Conservation (phyloP, 305 asterid genomes). For the Fraxinus baroniana region DNA sequence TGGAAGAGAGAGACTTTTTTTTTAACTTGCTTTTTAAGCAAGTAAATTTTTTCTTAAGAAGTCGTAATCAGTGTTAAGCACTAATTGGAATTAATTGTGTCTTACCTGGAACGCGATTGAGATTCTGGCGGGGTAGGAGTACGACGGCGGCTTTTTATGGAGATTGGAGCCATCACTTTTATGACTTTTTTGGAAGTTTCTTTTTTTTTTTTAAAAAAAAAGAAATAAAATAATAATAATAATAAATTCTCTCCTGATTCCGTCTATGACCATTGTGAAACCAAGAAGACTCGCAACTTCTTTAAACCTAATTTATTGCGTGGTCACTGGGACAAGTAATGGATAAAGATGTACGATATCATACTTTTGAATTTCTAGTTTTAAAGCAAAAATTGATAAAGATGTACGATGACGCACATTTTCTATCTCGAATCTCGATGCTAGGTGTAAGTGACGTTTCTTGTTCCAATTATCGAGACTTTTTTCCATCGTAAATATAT, state of each 20-base stretch:
- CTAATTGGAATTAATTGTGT: not conserved
- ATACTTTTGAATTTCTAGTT: too few relatives aligned
- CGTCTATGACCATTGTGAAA: not conserved
- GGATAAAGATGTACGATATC: not conserved
- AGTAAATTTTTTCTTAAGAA: not conserved
- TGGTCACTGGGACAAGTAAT: not conserved
- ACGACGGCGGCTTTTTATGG: conserved; percentile 10
- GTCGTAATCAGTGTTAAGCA: conserved; percentile 11
- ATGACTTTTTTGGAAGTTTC: not conserved
- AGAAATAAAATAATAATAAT: too few relatives aligned
- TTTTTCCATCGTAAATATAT: too few relatives aligned
- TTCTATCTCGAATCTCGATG: not conserved
- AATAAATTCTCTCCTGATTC: not conserved
- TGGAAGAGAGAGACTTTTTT: not conserved
- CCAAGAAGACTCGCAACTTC: not conserved
- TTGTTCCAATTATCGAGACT: not conserved
- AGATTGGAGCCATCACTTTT: not conserved
- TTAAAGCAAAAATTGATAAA: not conserved
- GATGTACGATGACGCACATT: not conserved
- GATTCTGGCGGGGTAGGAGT: not conserved
- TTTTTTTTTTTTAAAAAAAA: not conserved
- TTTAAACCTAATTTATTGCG: not conserved
- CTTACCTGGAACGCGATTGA: conserved; percentile 1
- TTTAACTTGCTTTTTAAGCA: not conserved
- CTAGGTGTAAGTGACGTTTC: not conserved